Evolutionary conservation across 306 rosid species (phyloP), one percentile per base, ranked within the genome.

Genomic region (Gillenia trifoliata): DNA sequence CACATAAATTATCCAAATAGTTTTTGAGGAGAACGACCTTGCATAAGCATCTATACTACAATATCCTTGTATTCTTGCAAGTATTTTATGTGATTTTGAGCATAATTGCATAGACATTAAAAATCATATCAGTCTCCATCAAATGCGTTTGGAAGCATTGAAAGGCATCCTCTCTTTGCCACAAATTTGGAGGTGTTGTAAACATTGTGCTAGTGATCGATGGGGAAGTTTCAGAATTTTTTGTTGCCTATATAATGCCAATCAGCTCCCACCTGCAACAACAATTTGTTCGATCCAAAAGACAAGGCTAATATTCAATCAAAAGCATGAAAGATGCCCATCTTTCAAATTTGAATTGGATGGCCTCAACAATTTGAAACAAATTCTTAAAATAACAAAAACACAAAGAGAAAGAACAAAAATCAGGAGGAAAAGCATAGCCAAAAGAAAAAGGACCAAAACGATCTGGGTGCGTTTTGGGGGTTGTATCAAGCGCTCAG

Each of bases 121-220:
- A n/a, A n/a, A n/a, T n/a, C n/a, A n/a, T n/a, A n/a, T n/a, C n/a
- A n/a, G 65, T 71, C 76, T 34, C 30, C 64, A 52, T 77, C 76
- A 77, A 22, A 28, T 62, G 36, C 22, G 40, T 63, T 63, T 29
- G 68, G 16, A 77, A 70, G 61, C 19, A 43, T 29, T 73, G 57
- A 38, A 45, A 23, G 71, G 31, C 70, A 49, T 31, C 31, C 64
- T 49, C 25, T 77, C 55, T 76, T 69, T 15, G 69, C 68, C 20
- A 65, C 33, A 49, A 33, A 47, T 59, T 68, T 68, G 80, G 62
- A 40, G 62, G 61, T n/a, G 38, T 61, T 69, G 68, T 61, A 47
- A 54, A 59, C 25, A 47, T 25, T 31, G 64, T 59, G 43, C 41
- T 49, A 22, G 70, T 47, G 10, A 45, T 13, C 15, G 28, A 36